Conservation (phyloP, 257 asterid species). For the Parsonsia alboflavescens region DNA sequence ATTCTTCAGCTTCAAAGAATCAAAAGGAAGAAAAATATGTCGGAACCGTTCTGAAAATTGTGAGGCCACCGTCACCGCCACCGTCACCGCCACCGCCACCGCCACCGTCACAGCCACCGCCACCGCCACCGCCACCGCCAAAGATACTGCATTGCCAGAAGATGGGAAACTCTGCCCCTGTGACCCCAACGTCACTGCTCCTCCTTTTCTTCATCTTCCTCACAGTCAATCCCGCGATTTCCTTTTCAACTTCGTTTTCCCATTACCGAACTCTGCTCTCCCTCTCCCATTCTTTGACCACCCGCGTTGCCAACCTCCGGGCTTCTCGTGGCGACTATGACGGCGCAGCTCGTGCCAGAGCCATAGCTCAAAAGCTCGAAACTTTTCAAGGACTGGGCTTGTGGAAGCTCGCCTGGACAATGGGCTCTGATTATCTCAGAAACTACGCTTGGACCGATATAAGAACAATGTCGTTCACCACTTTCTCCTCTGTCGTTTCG, state of each 20-base stretch:
- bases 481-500: constrained; percentile 33
- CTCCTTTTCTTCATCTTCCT: constrained; percentile 33
- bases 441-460: constrained; percentile 57
- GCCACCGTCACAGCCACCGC: no score
- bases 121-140: not conserved
- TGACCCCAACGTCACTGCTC: constrained; percentile 23
- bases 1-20: no score
- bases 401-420: constrained; percentile 43
- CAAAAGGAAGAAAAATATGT: no score
- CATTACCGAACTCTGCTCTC: constrained; percentile 48
- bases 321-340: constrained; percentile 61
- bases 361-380: constrained; percentile 42
- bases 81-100: no score
- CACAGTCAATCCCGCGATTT: constrained; percentile 15
- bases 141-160: not conserved
- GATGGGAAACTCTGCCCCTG: constrained; percentile 16
- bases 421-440: constrained; percentile 58
- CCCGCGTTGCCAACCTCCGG: constrained; percentile 72
- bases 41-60: not conserved
- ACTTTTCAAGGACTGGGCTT: constrained; percentile 51
- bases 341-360: constrained; percentile 58
- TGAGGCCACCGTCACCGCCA: no score
- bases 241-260: constrained; percentile 37
- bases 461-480: constrained; percentile 31
- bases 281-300: constrained; percentile 64